phyloP scores from a whole-genome alignment of 1,284 basidiomycete genomes.

The Coriolopsis trogii region DNA sequence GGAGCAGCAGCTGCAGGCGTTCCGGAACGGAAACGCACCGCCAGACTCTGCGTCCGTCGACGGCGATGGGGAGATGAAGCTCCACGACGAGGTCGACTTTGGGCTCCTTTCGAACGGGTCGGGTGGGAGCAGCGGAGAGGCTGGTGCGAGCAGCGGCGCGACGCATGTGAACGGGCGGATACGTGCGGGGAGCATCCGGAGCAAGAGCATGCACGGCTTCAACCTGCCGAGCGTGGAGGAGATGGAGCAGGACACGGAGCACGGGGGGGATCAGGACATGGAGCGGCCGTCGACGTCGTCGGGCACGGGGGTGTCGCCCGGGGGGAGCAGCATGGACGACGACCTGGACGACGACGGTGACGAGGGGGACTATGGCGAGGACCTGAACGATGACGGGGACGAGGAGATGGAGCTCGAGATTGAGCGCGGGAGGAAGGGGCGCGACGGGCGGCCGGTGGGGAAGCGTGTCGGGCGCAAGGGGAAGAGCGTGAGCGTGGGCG shows the following conservation, averaged over 20 bases:
- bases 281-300: constrained; percentile 30
- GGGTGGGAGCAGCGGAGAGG: constrained; percentile 11
- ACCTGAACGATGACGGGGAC: no score
- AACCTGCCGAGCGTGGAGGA: constrained; percentile 37
- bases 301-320: constrained; percentile 25
- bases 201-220: constrained; percentile 29
- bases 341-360: constrained; percentile 25
- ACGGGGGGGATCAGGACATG: constrained; percentile 32
- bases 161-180: constrained; percentile 8
- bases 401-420: constrained; percentile 28
- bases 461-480: constrained; percentile 25
- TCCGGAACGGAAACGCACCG: constrained; percentile 35
- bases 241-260: constrained; percentile 33
- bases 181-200: constrained; percentile 24
- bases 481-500: constrained; percentile 24
- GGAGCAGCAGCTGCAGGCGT: constrained; percentile 61
- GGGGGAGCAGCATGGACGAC: constrained; percentile 26
- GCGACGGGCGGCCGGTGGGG: constrained; percentile 34
- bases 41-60: constrained; percentile 11
- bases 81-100: constrained; percentile 36
- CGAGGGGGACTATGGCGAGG: constrained; percentile 26
- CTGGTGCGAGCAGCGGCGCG: constrained; percentile 2
- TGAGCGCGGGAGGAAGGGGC: constrained; percentile 32
- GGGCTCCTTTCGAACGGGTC: no score
- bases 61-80: constrained; percentile 32